A percentile compares a stretch with the other conserved stretches of the same genome.
Conservation (phyloP, 1,284 basidiomycete species). For the Schizophyllum amplum region DNA sequence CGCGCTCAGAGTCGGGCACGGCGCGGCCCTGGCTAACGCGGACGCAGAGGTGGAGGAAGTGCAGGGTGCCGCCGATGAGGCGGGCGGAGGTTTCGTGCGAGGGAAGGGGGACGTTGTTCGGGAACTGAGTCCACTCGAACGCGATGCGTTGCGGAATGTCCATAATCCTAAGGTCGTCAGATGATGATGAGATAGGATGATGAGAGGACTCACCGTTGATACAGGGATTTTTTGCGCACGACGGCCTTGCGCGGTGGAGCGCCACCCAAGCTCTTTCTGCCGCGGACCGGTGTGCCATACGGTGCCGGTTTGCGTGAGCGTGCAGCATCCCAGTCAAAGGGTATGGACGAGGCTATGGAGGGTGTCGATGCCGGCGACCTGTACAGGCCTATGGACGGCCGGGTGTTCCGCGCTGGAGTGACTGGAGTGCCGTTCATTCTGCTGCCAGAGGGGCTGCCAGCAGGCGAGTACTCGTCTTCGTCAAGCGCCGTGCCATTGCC, state of each 20-base stretch:
- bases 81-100: slow-evolving; percentile 54
- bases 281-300: slow-evolving; percentile 51
- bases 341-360: slow-evolving; percentile 60
- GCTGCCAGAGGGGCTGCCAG: not conserved
- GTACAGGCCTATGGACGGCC: slow-evolving; percentile 35
- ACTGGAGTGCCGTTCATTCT: not conserved
- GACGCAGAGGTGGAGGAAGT: slow-evolving; percentile 58
- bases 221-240: slow-evolving; percentile 52
- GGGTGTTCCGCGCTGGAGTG: slow-evolving; percentile 29
- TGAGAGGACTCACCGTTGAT: slow-evolving; percentile 34
- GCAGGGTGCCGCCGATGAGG: slow-evolving; percentile 53
- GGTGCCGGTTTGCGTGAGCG: slow-evolving; percentile 57
- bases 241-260: slow-evolving; percentile 34
- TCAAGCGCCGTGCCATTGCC: not conserved
- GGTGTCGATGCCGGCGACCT: slow-evolving; percentile 53
- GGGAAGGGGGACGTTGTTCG: slow-evolving; percentile 66
- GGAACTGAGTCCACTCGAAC: slow-evolving; percentile 68
- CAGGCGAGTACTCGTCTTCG: not conserved
- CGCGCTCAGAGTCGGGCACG: slow-evolving; percentile 55
- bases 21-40: slow-evolving; percentile 49
- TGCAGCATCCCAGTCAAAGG: slow-evolving; percentile 80
- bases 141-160: slow-evolving; percentile 61
- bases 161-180: slow-evolving; percentile 38
- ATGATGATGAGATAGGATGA: slow-evolving; percentile 1
- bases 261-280: slow-evolving; percentile 31